Base-by-base conservation (phyloP, 805 yeast species). In the Cyberlindnera euphorbiae region DNA sequence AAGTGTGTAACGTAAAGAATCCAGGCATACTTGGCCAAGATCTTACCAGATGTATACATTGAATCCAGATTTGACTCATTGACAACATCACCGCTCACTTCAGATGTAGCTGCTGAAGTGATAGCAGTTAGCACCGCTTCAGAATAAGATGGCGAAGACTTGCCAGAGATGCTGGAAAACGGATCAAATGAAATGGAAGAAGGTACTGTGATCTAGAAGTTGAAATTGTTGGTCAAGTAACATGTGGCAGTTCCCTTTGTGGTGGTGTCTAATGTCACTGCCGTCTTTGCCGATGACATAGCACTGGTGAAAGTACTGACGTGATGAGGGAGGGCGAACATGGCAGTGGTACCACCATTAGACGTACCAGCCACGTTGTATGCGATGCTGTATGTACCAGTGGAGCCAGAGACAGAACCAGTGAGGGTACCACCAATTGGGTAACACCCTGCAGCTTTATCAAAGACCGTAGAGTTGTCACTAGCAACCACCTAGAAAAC, bases 21-120 rank as follows among this genome's bases (percentile, higher is more conserved):
- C 69, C 83, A 82, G 0, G 97, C 96, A 60, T 84, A 93, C 62
- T 89, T 93, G 47, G 88, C 96, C 33, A 89, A 64, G 18, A 77
- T 70, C 57, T 93, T 90, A 10, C 97, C 98, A 2, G 95, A 73
- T 15, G 85, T 78, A 61, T 90, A 90, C 84, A 89, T 89, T 1
- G 96, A 86, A 44, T 86, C 86, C 34, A 77, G 53, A 40, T 77
- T 64, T 0, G 80, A 67, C 59, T 70, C 67, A 1, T 67, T 69
- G 10, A 59, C 59, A 17, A 73, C 72, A 39, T 64, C 63, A 25
- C 60, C 65, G 12, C 48, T 41, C 11, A 60, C 58, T 26, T 67
- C 72, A 3, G 36, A 23, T 0, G 39, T 36, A 0, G 73, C 71
- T 7, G 68, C 67, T 2, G 44, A 31, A 22, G 44, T 48, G 9